These are phyloP conservation scores for Alternaria angustiovoidea DNA, from an alignment of 2,329 filamentous ascomycete species.

Conservation along the genomic window DNA sequence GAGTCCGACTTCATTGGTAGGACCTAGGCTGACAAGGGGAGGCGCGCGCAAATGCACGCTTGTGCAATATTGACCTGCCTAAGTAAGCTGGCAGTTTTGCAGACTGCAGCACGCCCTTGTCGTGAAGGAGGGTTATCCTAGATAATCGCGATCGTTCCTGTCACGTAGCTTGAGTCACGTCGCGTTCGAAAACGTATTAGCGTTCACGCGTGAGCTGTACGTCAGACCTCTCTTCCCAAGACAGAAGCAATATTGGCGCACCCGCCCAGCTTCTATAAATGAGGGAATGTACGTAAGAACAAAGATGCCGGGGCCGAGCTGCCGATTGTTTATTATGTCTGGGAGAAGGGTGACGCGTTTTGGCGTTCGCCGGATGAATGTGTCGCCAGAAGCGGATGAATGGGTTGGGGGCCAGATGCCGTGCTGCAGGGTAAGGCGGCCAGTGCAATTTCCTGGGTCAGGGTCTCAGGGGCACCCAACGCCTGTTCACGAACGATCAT, in stretches of 20 bases:
- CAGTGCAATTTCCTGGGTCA: constrained; percentile 9
- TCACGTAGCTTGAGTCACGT: background rate
- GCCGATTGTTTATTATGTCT: background rate
- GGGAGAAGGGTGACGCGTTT: background rate
- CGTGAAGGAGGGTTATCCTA: background rate
- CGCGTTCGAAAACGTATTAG: background rate
- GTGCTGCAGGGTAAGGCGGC: background rate
- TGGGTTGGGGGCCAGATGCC: background rate
- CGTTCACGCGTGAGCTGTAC: too few species aligned
- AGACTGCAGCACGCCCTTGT: background rate
- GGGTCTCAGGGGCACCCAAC: constrained; percentile 1
- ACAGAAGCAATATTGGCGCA: background rate
- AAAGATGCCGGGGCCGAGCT: background rate
- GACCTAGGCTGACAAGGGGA: background rate
- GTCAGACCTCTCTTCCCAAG: background rate
- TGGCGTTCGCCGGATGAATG: background rate
- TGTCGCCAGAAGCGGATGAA: background rate
- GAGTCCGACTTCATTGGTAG: background rate
- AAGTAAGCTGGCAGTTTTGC: background rate
- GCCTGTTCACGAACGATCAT: background rate
- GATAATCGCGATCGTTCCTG: background rate
- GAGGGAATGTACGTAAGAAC: background rate
- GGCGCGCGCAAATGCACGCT: background rate
- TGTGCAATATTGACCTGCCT: background rate
- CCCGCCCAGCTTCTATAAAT: background rate